Base-by-base conservation (phyloP, 1,284 basidiomycete species). In the Tetrapyrgos nigripes region DNA sequence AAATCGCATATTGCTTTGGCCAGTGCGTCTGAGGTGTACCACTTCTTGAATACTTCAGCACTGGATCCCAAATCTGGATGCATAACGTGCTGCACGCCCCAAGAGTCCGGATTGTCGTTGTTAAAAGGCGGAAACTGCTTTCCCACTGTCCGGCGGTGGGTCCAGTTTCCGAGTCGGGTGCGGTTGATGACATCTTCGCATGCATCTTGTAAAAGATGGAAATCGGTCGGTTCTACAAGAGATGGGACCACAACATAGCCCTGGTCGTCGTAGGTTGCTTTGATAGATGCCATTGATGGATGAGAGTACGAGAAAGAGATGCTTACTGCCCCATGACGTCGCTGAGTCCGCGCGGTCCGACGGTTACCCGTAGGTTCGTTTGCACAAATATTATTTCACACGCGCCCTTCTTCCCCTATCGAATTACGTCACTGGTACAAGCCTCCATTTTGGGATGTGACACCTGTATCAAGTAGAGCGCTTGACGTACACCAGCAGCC, bases 61-160 rank as follows among this genome's bases (percentile, higher is more conserved):
- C 80, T 76, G 66, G 91, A 84, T 0, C 73, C 76, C 1, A 93
- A 79, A 43, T 82, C 86, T 1, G 89, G 91, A 66, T 93, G 89
- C 91, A 93, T 92, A 48, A 91, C 70, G 67, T 92, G 89, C 66
- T 92, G 91, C 8, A 92, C 86, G 1, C 91, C 91, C 91, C 92
- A 94, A 3, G 85, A 85, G 70, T 93, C 91, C 1, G 82, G 80
- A 50, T 82, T 73, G 33, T 79, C 79, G 29, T 82, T 74, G 50
- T 81, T 84, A 67, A 82, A 94, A 0, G 92, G 92, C 1, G 93
- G 92, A 64, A 94, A 94, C 68, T 92, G 91, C 62, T 88, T 89
- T 13, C 93, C 92, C 13, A 94, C 90, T 1, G 87, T 86, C 46
- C 92, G 83, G 1, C 88, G 79, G 64, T 90, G 79, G 0, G 82